Percentiles rank a stretch among this genome's conserved stretches.
Conservation (phyloP, 2,329 filamentous ascomycete species). For the Achaetomium macrosporum region DNA sequence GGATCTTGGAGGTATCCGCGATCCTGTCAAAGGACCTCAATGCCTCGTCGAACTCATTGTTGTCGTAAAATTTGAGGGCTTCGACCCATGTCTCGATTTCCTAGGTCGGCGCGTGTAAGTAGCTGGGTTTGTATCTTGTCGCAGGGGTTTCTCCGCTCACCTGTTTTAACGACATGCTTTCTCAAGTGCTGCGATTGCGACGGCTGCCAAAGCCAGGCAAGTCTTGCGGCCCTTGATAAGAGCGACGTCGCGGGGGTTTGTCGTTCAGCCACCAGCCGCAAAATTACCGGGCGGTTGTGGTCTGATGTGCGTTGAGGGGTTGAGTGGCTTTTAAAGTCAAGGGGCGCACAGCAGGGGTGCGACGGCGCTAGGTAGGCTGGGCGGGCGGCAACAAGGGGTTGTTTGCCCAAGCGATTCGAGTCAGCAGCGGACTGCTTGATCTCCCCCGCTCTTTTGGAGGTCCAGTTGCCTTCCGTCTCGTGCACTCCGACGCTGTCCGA, state of each 20-base stretch:
- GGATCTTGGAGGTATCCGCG: conserved; percentile 91
- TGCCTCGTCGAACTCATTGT: conserved; percentile 92
- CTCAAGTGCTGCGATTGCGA: conserved; percentile 15
- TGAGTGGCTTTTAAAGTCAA: conserved; percentile 18
- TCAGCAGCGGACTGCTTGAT: conserved; percentile 13
- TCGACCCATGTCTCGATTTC: conserved; percentile 99
- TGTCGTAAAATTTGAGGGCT: conserved; percentile 87
- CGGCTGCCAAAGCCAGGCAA: conserved; percentile 16
- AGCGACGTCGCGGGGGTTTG: conserved; percentile 11
- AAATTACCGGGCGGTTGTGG: conserved; percentile 16
- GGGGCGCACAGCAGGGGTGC: conserved; percentile 9
- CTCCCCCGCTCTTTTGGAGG: conserved; percentile 16
- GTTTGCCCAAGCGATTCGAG: conserved; percentile 16
- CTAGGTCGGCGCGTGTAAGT: conserved; percentile 39
- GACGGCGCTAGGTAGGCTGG: conserved; percentile 9
- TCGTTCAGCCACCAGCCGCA: conserved; percentile 8
- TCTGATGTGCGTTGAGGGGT: conserved; percentile 20
- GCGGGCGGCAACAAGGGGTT: conserved; percentile 22
- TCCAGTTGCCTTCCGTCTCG: conserved; percentile 17
- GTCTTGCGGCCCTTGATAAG: conserved; percentile 16
- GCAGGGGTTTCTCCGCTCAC: conserved; percentile 29
- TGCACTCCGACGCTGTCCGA: conserved; percentile 4
- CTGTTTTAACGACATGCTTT: conserved; percentile 56
- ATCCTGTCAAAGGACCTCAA: conserved; percentile 79
- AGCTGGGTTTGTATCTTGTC: not conserved